A percentile compares a stretch with the other conserved stretches of the same genome.
These are phyloP conservation scores for Magnaporthiopsis incrustans DNA, from an alignment of 2,329 filamentous ascomycete genomes.

Conservation along the genomic window DNA sequence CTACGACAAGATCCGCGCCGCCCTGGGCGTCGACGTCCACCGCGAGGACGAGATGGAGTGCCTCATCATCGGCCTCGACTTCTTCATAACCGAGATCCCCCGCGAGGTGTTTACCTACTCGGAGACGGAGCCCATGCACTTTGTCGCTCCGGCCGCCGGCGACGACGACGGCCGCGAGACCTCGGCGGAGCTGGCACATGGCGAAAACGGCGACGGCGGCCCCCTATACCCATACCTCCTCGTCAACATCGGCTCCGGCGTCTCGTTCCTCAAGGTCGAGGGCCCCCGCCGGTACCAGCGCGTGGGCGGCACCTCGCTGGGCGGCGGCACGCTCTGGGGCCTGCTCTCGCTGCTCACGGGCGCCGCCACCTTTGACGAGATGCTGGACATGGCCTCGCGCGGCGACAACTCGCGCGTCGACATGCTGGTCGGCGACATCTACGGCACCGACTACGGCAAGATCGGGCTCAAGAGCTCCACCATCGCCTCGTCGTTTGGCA, in stretches of 20 bases:
- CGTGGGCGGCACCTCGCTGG: slow-evolving; percentile 89
- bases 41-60: slow-evolving; percentile 99
- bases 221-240: slow-evolving; percentile 88
- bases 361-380: slow-evolving; percentile 94
- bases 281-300: slow-evolving; percentile 80
- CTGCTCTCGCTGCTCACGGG: slow-evolving; percentile 85
- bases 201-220: slow-evolving; percentile 33
- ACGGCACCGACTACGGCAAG: slow-evolving; percentile 90
- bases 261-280: slow-evolving; percentile 94
- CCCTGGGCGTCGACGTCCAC: slow-evolving; percentile 78
- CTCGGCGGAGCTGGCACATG: neutral
- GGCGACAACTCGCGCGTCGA: slow-evolving; percentile 93
- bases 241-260: slow-evolving; percentile 95
- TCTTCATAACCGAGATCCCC: slow-evolving; percentile 97
- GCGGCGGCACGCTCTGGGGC: slow-evolving; percentile 96
- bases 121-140: slow-evolving; percentile 84
- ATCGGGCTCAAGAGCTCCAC: slow-evolving; percentile 93
- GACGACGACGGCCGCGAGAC: neutral
- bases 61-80: slow-evolving; percentile 91
- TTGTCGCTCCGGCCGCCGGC: slow-evolving; percentile 56
- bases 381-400: slow-evolving; percentile 83
- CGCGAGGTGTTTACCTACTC: slow-evolving; percentile 96
- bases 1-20: slow-evolving; percentile 81
- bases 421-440: slow-evolving; percentile 96
- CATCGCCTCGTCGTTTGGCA: slow-evolving; percentile 93